Evolutionary conservation across 2,329 filamentous ascomycete genomes (phyloP).

Genomic region (Chaetomiaceae sp.): DNA sequence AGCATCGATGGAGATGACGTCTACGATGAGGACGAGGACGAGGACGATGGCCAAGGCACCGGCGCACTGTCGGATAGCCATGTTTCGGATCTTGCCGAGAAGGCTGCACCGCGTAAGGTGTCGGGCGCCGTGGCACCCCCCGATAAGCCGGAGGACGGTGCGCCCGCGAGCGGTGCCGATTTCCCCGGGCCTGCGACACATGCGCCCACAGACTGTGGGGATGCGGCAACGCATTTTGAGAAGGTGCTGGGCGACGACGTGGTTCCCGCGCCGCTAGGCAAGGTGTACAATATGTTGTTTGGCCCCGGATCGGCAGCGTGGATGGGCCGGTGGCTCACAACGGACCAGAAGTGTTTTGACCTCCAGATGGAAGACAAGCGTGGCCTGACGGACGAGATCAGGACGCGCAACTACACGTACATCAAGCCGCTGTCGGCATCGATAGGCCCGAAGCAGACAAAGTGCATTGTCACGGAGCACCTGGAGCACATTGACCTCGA

Average conservation of each 20-base stretch:
- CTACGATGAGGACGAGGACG: slow-evolving; percentile 73
- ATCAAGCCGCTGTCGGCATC: slow-evolving; percentile 83
- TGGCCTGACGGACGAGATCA: slow-evolving; percentile 70
- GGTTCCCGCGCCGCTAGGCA: slow-evolving; percentile 82
- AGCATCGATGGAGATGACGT: slow-evolving; percentile 74
- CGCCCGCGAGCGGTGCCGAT: slow-evolving; percentile 45
- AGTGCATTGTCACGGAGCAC: slow-evolving; percentile 82
- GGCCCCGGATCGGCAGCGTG: slow-evolving; percentile 74
- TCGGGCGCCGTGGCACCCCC: slow-evolving; percentile 51
- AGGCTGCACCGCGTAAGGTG: slow-evolving; percentile 63
- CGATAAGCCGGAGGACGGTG: slow-evolving; percentile 48
- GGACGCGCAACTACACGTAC: slow-evolving; percentile 72
- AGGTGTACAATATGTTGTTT: slow-evolving; percentile 85
- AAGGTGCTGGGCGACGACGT: slow-evolving; percentile 80
- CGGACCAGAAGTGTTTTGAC: slow-evolving; percentile 87
- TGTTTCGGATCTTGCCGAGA: slow-evolving; percentile 53
- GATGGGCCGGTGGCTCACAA: slow-evolving; percentile 80
- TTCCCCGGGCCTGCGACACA: slow-evolving; percentile 85
- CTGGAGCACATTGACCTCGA: slow-evolving; percentile 85
- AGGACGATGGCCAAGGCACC: slow-evolving; percentile 51
- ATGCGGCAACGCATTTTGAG: slow-evolving; percentile 75
- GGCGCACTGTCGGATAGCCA: slow-evolving; percentile 39
- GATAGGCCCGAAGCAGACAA: slow-evolving; percentile 91
- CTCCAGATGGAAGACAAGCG: slow-evolving; percentile 81
- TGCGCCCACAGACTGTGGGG: slow-evolving; percentile 78